Evolutionary conservation across 495 filamentous ascomycete species (phyloP).

Genomic region (Xylaria curta): DNA sequence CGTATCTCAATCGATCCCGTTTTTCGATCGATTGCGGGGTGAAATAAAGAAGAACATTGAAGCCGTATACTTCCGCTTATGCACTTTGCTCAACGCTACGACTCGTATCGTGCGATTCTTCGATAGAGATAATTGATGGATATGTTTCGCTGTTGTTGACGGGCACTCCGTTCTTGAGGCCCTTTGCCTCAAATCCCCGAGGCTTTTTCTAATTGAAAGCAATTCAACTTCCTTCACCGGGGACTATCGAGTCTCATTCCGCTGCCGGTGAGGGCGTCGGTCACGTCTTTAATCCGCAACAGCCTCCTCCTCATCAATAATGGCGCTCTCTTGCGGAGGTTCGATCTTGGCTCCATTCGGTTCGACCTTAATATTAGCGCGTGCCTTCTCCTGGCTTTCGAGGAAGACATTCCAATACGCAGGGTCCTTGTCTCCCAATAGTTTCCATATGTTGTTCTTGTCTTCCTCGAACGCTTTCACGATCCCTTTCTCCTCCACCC

Average conservation of each 20-base stretch:
- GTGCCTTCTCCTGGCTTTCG: constrained; percentile 70
- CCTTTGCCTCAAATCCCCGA: neutral
- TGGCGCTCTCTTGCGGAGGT: constrained; percentile 21
- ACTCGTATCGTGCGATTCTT: neutral
- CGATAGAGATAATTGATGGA: neutral
- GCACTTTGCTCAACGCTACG: neutral
- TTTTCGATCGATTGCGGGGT: neutral
- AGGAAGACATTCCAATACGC: constrained; percentile 69
- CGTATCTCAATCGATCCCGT: neutral
- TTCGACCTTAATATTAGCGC: constrained; percentile 57
- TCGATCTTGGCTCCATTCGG: constrained; percentile 33
- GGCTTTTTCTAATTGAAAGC: neutral
- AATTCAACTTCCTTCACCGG: neutral
- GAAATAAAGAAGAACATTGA: neutral
- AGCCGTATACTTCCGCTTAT: constrained; percentile 2
- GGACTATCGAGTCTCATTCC: neutral
- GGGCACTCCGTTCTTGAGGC: neutral
- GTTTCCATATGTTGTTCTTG: constrained; percentile 54
- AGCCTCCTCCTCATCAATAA: constrained; percentile 40
- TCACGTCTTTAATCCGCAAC: constrained; percentile 35
- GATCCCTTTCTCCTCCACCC: constrained; percentile 60
- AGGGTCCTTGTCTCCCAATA: constrained; percentile 62
- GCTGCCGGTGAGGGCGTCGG: neutral
- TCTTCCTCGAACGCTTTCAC: constrained; percentile 66
- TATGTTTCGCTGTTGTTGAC: neutral